A percentile compares a stretch with the other conserved stretches of the same genome.
These are phyloP conservation scores for Panaeolus papilionaceus DNA, from an alignment of 768 basidiomycete genomes.

Conservation along the genomic window DNA sequence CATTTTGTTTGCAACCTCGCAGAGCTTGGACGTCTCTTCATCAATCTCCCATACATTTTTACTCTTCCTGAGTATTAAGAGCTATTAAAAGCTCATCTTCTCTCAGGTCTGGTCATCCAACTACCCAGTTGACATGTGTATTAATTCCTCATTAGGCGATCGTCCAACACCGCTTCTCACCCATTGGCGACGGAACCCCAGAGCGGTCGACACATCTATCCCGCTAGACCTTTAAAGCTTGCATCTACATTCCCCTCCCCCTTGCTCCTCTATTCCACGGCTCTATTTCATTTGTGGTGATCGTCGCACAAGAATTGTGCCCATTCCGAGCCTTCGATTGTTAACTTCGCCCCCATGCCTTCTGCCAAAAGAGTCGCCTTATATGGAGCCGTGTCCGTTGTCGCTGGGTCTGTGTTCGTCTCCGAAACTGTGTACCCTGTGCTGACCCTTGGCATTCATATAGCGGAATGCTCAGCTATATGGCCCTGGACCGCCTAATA, in stretches of 20 bases:
- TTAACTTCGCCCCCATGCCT: background rate
- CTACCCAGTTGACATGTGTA: background rate
- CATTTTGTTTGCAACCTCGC: background rate
- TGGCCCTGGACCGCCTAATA: constrained; percentile 8
- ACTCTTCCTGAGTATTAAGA: constrained; percentile 6
- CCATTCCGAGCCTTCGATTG: background rate
- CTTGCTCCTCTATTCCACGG: background rate
- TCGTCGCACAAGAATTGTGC: background rate
- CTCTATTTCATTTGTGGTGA: background rate
- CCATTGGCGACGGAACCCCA: constrained; percentile 10
- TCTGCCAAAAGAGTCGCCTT: constrained; percentile 9
- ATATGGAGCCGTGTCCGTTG: constrained; percentile 11
- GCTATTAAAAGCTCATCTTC: constrained; percentile 5
- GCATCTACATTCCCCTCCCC: background rate
- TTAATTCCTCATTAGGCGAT: constrained; percentile 13
- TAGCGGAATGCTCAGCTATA: background rate
- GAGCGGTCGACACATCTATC: background rate
- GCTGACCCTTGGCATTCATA: background rate
- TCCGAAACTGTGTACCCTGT: background rate
- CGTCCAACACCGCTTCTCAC: constrained; percentile 8
- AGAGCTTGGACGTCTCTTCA: background rate
- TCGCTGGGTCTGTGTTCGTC: background rate
- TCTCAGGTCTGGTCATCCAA: constrained; percentile 3
- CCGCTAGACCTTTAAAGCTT: background rate
- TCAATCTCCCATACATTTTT: constrained; percentile 4